A percentile compares a stretch with the other conserved stretches of the same genome.
Evolutionary conservation across 2,329 filamentous ascomycete species (phyloP).

Genomic region (Microcyclospora pomicola): DNA sequence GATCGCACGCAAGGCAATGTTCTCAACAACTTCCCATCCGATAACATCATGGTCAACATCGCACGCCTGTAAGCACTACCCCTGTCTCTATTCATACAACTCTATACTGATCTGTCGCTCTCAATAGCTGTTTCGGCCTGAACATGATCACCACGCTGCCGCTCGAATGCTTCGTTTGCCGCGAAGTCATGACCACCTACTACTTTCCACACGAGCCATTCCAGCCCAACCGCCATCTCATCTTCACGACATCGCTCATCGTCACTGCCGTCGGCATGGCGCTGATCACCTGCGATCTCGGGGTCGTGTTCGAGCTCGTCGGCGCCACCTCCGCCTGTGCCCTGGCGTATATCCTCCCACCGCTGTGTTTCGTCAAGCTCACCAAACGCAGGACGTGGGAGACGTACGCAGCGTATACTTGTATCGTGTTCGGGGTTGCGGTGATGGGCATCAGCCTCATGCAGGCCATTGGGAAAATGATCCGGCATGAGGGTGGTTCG

Average conservation of each 20-base stretch:
- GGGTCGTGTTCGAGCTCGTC: slow-evolving; percentile 88
- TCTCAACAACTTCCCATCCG: slow-evolving; percentile 87
- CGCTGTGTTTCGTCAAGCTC: slow-evolving; percentile 87
- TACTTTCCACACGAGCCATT: slow-evolving; percentile 60
- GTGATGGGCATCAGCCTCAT: slow-evolving; percentile 74
- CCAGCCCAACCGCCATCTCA: slow-evolving; percentile 68
- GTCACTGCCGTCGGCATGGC: slow-evolving; percentile 61
- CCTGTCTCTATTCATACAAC: neutral
- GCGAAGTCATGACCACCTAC: slow-evolving; percentile 90
- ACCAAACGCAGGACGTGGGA: slow-evolving; percentile 49
- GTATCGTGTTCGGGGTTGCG: slow-evolving; percentile 60
- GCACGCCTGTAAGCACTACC: slow-evolving; percentile 53
- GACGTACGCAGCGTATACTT: slow-evolving; percentile 50
- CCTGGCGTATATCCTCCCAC: slow-evolving; percentile 87
- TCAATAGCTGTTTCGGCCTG: slow-evolving; percentile 66
- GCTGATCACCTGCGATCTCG: slow-evolving; percentile 81
- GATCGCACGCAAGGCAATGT: slow-evolving; percentile 88
- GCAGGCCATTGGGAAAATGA: slow-evolving; percentile 57
- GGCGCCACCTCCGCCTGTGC: slow-evolving; percentile 89
- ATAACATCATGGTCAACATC: slow-evolving; percentile 88
- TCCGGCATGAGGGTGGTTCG: slow-evolving; percentile 15
- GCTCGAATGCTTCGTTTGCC: slow-evolving; percentile 92
- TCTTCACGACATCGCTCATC: slow-evolving; percentile 75
- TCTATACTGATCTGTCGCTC: neutral
- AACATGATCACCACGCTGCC: slow-evolving; percentile 98